Evolutionary conservation across 805 yeast genomes (phyloP).

Genomic region (Candida coleopterorum): DNA sequence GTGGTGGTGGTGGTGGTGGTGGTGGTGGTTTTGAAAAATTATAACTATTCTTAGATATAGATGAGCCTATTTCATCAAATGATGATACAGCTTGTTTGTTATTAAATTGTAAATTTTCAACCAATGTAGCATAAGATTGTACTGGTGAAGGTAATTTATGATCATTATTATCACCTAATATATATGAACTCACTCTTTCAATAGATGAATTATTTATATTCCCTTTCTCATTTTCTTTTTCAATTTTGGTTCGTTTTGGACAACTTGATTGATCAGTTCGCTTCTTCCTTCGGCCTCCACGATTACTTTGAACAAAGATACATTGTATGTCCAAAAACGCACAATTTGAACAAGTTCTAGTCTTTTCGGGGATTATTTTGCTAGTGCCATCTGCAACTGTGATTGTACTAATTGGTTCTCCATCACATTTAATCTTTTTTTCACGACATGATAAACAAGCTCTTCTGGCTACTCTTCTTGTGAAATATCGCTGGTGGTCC

Average conservation of each 20-base stretch:
- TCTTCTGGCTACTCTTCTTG: slow-evolving; percentile 49
- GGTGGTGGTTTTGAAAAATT: slow-evolving; percentile 4
- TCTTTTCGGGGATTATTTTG: slow-evolving; percentile 15
- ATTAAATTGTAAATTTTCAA: not conserved
- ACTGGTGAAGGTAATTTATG: slow-evolving; percentile 4
- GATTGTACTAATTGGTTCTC: slow-evolving; percentile 35
- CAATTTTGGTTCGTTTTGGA: slow-evolving; percentile 1
- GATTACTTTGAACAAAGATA: slow-evolving; percentile 50
- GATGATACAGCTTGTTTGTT: not conserved
- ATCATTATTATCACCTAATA: not conserved
- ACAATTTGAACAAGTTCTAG: slow-evolving; percentile 46
- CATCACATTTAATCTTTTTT: slow-evolving; percentile 63
- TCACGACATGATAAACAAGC: slow-evolving; percentile 64
- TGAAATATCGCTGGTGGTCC: not conserved
- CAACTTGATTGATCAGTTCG: slow-evolving; percentile 3
- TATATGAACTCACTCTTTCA: slow-evolving; percentile 6
- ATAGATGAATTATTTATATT: not conserved
- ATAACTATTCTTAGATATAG: slow-evolving; percentile 1
- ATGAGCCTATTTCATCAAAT: not conserved
- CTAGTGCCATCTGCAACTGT: slow-evolving; percentile 17
- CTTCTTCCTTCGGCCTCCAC: slow-evolving; percentile 53
- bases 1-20: slow-evolving; percentile 5
- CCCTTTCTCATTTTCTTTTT: not conserved
- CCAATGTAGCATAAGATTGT: not conserved
- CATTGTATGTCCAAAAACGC: slow-evolving; percentile 41